phyloP scores from a whole-genome alignment of 805 yeast genomes.

The Starmerella apis region DNA sequence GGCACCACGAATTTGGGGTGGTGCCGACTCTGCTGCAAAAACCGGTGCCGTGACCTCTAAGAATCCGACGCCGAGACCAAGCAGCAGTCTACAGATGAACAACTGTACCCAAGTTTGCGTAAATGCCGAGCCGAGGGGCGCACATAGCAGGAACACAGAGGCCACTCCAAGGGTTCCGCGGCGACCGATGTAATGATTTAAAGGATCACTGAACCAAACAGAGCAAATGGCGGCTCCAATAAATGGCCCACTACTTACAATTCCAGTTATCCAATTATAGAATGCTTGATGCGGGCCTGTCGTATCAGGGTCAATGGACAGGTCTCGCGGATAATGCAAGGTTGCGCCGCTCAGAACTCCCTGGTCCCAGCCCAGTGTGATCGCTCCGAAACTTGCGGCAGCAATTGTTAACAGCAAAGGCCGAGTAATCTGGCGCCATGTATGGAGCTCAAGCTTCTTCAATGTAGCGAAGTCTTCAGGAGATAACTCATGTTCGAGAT shows the following conservation, averaged over 20 bases:
- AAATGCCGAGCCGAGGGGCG: slow-evolving; percentile 52
- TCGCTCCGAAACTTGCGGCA: slow-evolving; percentile 54
- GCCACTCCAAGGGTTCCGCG: slow-evolving; percentile 34
- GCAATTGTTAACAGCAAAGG: slow-evolving; percentile 41
- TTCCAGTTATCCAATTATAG: slow-evolving; percentile 41
- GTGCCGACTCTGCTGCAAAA: slow-evolving; percentile 53
- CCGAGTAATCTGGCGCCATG: slow-evolving; percentile 37
- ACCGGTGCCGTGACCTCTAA: slow-evolving; percentile 61
- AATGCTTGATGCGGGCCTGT: slow-evolving; percentile 25
- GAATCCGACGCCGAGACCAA: slow-evolving; percentile 59
- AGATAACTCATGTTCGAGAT: slow-evolving; percentile 17
- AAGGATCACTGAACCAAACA: slow-evolving; percentile 40
- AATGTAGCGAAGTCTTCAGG: slow-evolving; percentile 29
- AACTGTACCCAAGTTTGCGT: slow-evolving; percentile 51
- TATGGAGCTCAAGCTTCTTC: slow-evolving; percentile 39
- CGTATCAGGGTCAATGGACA: slow-evolving; percentile 31
- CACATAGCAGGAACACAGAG: slow-evolving; percentile 48
- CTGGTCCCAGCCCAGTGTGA: slow-evolving; percentile 69
- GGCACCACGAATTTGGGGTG: slow-evolving; percentile 51
- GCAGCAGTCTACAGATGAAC: slow-evolving; percentile 46
- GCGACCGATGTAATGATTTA: slow-evolving; percentile 47
- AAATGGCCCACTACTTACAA: slow-evolving; percentile 57
- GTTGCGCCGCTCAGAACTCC: slow-evolving; percentile 61
- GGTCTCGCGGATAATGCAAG: slow-evolving; percentile 40
- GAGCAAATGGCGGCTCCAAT: slow-evolving; percentile 41